Conservation (phyloP, 495 filamentous ascomycete species). For the Neurospora sp. region DNA sequence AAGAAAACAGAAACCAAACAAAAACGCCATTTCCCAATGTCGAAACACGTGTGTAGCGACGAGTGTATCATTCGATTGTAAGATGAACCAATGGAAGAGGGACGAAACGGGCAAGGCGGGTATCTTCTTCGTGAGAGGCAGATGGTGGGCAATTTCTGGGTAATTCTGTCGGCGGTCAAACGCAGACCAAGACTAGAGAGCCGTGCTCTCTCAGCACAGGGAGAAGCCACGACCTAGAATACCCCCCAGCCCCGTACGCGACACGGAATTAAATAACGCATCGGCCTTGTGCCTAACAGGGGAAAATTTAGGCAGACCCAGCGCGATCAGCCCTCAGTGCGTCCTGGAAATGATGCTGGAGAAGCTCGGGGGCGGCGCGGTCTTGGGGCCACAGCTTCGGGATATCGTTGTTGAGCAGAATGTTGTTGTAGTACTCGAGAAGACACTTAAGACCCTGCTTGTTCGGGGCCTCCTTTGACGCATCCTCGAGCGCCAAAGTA, state of each 20-base stretch:
- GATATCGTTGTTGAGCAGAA: constrained; percentile 12
- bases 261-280: background rate
- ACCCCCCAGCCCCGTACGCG: background rate
- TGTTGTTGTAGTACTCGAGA: constrained; percentile 18
- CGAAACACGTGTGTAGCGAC: background rate
- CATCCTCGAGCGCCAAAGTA: constrained; percentile 59
- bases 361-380: constrained; percentile 16
- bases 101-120: background rate
- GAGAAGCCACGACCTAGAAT: background rate
- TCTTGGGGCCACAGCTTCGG: constrained; percentile 21
- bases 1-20: background rate
- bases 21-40: background rate
- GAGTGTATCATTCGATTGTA: background rate
- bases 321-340: constrained; percentile 9
- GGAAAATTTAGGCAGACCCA: background rate
- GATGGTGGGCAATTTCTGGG: background rate
- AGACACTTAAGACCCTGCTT: constrained; percentile 16
- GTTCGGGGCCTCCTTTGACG: constrained; percentile 15
- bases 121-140: background rate
- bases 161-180: background rate
- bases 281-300: background rate
- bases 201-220: background rate
- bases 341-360: constrained; percentile 17
- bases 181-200: background rate
- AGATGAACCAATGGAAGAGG: background rate